Base-by-base conservation (phyloP, 768 basidiomycete genomes). In the Boletus fagicola region DNA sequence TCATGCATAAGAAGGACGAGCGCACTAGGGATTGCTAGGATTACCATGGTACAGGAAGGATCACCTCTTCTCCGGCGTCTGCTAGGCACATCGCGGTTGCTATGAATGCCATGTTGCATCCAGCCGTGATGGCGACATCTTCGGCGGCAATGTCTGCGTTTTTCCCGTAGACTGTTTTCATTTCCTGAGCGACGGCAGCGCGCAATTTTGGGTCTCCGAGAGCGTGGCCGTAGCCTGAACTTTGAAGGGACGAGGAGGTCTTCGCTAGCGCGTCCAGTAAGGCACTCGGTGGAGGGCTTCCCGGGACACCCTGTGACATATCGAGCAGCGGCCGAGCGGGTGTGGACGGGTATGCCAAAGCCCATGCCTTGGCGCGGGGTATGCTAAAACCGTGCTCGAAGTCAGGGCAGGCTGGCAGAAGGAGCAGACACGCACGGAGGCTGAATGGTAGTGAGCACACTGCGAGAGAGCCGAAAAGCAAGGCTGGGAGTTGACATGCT, bases 271-370 rank as follows among this genome's bases (percentile, higher is more conserved):
- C 78, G 0, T 77, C 65, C 35, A 84, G 77, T 10, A 91, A 71
- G 1, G 65, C 49, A 2, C 73, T 65, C 3, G 86, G 82, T 0
- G 92, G 91, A 0, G 85, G 82, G 0, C 74, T 76, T 6, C 86
- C 85, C 0, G 92, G 92, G 0, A 85, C 83, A 40, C 92, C 87
- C 70, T 92, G 89, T 1, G 86, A 85, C 77, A 91, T 84, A 63
- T 83, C 80, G n/a, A 92, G 77, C 2, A 91, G 72, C 0, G 83
- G 84, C 10, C 76, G 75, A 24, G 57, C 65, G 0, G 74, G 65
- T 0, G 78, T 77, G 0, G 78, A 65, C 5, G 60, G 61, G 68
- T 83, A 86, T 13, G 70, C 62, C 22, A 65, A 60, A 0, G 76
- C 80, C 86, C 86, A 88, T 74, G 76, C 73, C 53, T 83, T 80